Conservation (phyloP, 129 eudicot species). For the Flaveria robusta region DNA sequence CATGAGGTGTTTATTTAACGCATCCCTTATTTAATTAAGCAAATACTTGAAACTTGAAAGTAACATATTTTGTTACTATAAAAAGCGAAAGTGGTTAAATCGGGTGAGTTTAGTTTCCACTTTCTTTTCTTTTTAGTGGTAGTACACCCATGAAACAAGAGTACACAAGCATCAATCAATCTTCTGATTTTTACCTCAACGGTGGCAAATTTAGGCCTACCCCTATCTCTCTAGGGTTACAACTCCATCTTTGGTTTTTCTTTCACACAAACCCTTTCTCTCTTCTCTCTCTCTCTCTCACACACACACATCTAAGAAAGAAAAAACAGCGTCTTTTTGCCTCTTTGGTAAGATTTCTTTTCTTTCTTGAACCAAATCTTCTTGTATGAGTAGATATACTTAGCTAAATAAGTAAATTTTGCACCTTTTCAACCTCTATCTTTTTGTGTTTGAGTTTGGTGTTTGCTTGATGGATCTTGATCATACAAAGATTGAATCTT, state of each 20-base stretch:
- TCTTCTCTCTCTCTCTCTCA: neutral
- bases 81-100: conserved; percentile 35
- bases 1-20: too few species aligned
- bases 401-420: conserved; percentile 5
- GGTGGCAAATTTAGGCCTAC: conserved; percentile 37
- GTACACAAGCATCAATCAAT: conserved; percentile 41
- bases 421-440: conserved; percentile 18
- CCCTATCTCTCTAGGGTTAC: conserved; percentile 37
- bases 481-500: conserved; percentile 27
- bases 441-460: conserved; percentile 9
- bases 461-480: conserved; percentile 26
- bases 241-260: neutral
- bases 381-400: conserved; percentile 33
- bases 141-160: conserved; percentile 39
- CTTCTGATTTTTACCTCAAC: conserved; percentile 29
- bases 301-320: conserved; percentile 1
- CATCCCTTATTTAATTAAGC: neutral
- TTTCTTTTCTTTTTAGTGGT: conserved; percentile 34
- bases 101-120: conserved; percentile 33
- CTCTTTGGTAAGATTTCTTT: conserved; percentile 39
- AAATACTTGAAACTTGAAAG: conserved; percentile 5
- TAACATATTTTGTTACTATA: conserved; percentile 28
- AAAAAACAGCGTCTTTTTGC: conserved; percentile 31
- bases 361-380: conserved; percentile 32
- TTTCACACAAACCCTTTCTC: neutral